These are phyloP conservation scores for Neckera pumila DNA, from an alignment of 225 moss, liverwort and hornwort species.

Conservation along the genomic window DNA sequence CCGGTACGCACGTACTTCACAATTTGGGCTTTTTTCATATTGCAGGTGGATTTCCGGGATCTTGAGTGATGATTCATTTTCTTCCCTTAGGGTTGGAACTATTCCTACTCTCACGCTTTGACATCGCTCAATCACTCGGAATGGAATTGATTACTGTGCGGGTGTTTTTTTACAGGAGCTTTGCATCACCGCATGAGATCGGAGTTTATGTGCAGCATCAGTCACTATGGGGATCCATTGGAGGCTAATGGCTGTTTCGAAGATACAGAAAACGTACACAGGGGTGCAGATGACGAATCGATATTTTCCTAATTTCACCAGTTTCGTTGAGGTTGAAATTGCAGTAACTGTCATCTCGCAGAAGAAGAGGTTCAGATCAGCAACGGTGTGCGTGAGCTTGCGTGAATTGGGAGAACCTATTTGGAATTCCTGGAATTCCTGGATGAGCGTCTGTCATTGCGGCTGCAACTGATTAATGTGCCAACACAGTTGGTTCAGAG, in stretches of 20 bases:
- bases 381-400: neutral
- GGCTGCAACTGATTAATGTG: neutral
- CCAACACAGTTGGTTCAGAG: neutral
- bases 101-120: neutral
- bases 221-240: neutral
- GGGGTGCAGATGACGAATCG: neutral
- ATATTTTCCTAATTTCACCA: neutral
- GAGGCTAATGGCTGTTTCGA: neutral
- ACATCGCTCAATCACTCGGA: neutral
- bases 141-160: neutral
- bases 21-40: neutral
- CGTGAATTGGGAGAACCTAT: neutral
- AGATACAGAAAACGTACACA: neutral
- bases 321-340: neutral
- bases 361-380: neutral
- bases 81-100: neutral
- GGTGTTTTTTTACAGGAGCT: neutral
- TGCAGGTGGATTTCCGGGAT: neutral
- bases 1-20: neutral
- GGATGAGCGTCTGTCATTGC: neutral
- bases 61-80: neutral
- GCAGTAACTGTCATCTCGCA: neutral
- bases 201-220: neutral
- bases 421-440: neutral
- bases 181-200: neutral